A percentile compares a stretch with the other conserved stretches of the same genome.
Conservation (phyloP, 2,329 filamentous ascomycete genomes). For the Periglandula ipomoeae region DNA sequence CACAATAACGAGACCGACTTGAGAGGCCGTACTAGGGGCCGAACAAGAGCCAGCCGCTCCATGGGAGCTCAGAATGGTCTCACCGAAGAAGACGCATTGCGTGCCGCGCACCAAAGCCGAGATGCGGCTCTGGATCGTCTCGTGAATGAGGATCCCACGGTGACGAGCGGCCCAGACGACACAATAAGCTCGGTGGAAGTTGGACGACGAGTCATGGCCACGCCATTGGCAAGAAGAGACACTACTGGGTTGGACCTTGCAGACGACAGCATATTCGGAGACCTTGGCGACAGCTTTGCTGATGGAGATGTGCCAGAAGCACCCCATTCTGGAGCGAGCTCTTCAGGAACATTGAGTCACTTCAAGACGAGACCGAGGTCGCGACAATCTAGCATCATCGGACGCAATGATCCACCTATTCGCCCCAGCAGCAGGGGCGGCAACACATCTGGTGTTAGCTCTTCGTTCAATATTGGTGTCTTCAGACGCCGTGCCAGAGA, state of each 20-base stretch:
- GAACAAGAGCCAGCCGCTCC: constrained; percentile 12
- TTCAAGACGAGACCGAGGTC: constrained; percentile 32
- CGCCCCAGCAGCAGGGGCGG: constrained; percentile 42
- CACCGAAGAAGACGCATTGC: constrained; percentile 18
- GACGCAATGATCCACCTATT: constrained; percentile 41
- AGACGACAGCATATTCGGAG: constrained; percentile 39
- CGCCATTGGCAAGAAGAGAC: constrained; percentile 28
- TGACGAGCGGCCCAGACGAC: constrained; percentile 17
- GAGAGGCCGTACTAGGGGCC: constrained; percentile 15
- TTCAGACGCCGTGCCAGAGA: constrained; percentile 50
- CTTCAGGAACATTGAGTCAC: constrained; percentile 36
- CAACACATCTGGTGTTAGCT: constrained; percentile 38
- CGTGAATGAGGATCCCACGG: constrained; percentile 24
- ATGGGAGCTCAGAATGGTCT: constrained; percentile 10
- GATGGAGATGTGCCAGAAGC: constrained; percentile 26
- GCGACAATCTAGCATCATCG: constrained; percentile 41
- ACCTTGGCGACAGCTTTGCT: constrained; percentile 33
- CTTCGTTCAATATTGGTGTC: constrained; percentile 44
- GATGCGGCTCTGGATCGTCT: constrained; percentile 29
- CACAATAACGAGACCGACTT: constrained; percentile 14
- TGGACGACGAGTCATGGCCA: constrained; percentile 26
- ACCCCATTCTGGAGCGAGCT: constrained; percentile 32
- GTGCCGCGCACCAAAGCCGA: constrained; percentile 18
- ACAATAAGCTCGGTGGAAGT: constrained; percentile 26
- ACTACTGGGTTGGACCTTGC: constrained; percentile 39